phyloP scores from a whole-genome alignment of 2,329 filamentous ascomycete genomes.

The Calonectria crousiana region DNA sequence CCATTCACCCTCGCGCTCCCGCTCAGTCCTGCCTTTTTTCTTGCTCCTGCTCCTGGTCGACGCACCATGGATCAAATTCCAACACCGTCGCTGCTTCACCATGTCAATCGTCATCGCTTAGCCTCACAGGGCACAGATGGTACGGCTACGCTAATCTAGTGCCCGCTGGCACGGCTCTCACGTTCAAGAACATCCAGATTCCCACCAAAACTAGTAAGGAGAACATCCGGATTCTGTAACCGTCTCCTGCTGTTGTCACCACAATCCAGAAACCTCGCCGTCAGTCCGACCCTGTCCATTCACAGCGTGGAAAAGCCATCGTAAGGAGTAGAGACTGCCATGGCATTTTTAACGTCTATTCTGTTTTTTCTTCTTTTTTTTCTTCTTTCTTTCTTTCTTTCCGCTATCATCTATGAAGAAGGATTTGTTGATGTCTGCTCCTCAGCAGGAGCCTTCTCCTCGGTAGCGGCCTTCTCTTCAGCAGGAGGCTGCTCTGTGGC shows the following conservation, averaged over 20 bases:
- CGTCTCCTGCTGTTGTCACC: not conserved
- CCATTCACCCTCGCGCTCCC: not conserved
- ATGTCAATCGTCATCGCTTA: not conserved
- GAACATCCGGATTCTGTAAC: not conserved
- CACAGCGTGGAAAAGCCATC: not conserved
- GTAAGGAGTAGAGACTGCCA: no score
- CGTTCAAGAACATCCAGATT: not conserved
- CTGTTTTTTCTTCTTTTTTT: not conserved
- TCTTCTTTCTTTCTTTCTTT: not conserved
- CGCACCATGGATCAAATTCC: not conserved
- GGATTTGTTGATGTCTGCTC: conserved; percentile 18
- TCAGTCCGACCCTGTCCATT: not conserved
- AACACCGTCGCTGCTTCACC: conserved; percentile 6
- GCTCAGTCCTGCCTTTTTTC: not conserved
- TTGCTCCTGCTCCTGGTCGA: not conserved
- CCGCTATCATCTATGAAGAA: conserved; percentile 19
- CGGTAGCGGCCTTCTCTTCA: not conserved
- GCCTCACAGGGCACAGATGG: not conserved
- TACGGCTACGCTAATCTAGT: conserved; percentile 21
- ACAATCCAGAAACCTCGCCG: no score
- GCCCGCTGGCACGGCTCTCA: conserved; percentile 18
- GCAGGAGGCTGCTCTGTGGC: not conserved
- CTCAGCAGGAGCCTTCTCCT: conserved; percentile 10
- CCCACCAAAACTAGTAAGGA: not conserved
- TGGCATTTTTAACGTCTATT: not conserved